Base-by-base conservation (phyloP, 805 yeast genomes). In the Teunomyces panamensis region DNA sequence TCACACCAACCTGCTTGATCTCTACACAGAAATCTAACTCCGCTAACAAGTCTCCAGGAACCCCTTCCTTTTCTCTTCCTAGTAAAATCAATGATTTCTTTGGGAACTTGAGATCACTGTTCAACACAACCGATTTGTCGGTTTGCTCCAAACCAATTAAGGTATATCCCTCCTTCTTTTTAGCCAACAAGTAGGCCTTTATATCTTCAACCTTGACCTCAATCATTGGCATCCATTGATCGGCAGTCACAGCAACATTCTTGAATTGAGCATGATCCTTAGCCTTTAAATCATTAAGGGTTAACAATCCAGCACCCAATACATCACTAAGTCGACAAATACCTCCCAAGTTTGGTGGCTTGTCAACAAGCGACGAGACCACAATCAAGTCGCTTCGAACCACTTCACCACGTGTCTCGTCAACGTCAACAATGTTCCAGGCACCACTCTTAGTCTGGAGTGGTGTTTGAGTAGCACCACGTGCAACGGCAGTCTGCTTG, bases 121-220 rank as follows among this genome's bases (percentile, higher is more conserved):
- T 80, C 48, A 91, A 72, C 50, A 83, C 83, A 24, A 86, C 79
- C n/a, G 96, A 87, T 49, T 86, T 80, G 62, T 90, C 96, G 0
- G 98, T 92, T 65, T 91, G 98, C 57, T 91, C 98, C 33, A 91
- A 73, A 0, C 97, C 97, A 50, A 92, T 84, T 47, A 91, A 69
- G 0, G 95, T 85, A 60, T 90, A 91, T 0, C 97, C 97, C 50
- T 87, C 86, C 9, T 62, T 64, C 62, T 79, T 82, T 71, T 85
- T 84, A 45, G 62, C 58, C 45, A 71, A 69, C 79, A 92, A 75
- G 57, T 71, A 92, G 2, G 63, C 65, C 1, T 71, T 65, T 37
- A 91, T 81, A 3, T 72, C 73, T 0, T 67, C 79, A 4, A 78
- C 74, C 48, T 77, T 77, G 4, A 91, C 96, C 62, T 90, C 92